Evolutionary conservation across 495 filamentous ascomycete genomes (phyloP).

Genomic region (Talaromyces adpressus): DNA sequence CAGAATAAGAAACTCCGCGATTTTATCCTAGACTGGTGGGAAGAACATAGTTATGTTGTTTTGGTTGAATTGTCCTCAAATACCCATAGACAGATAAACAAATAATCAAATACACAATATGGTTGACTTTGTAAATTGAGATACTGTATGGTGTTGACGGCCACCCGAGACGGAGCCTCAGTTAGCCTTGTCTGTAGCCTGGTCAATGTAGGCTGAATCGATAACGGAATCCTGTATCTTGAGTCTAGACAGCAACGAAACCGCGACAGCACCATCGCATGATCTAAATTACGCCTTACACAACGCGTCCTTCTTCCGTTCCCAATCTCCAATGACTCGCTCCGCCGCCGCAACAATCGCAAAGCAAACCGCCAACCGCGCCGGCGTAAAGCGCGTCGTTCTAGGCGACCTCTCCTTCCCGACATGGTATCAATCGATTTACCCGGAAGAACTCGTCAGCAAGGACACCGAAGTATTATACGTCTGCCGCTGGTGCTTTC

Average conservation of each 20-base stretch:
- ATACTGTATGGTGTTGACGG: neutral
- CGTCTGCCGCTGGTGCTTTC: conserved; percentile 90
- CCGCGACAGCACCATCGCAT: neutral
- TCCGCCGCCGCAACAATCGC: neutral
- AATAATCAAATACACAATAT: neutral
- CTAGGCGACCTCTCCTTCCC: conserved; percentile 67
- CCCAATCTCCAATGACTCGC: neutral
- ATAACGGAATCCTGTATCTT: neutral
- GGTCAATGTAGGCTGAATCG: neutral
- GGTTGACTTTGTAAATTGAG: neutral
- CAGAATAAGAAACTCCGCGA: neutral
- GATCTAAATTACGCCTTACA: neutral
- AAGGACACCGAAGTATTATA: conserved; percentile 61
- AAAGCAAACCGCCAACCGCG: conserved; percentile 29
- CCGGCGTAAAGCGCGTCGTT: conserved; percentile 65
- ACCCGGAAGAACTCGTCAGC: conserved; percentile 69
- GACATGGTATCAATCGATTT: conserved; percentile 73
- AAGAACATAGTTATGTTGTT: neutral
- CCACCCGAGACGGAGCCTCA: neutral
- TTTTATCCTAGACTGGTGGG: neutral
- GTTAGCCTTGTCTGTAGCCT: neutral
- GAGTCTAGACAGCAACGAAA: neutral
- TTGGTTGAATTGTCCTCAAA: too few species aligned
- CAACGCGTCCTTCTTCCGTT: neutral
- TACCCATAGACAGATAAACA: neutral